A percentile compares a stretch with the other conserved stretches of the same genome.
These are phyloP conservation scores for Fusarium nurragi DNA, from an alignment of 2,329 filamentous ascomycete species.

Conservation along the genomic window DNA sequence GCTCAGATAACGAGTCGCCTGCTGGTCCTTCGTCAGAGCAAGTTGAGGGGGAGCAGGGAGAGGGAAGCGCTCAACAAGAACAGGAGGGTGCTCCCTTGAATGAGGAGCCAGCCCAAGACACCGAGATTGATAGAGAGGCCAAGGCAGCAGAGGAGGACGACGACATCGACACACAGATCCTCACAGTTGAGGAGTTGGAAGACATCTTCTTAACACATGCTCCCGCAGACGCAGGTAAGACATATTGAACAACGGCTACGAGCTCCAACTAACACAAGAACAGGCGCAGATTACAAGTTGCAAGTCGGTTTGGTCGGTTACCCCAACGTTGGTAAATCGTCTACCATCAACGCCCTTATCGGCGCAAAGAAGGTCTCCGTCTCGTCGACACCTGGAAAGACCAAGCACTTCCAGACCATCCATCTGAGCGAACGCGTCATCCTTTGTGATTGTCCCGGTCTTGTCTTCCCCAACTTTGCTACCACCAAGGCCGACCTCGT, in stretches of 20 bases:
- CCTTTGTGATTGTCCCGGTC: slow-evolving; percentile 96
- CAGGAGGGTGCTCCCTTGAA: slow-evolving; percentile 37
- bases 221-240: slow-evolving; percentile 62
- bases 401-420: slow-evolving; percentile 99
- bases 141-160: slow-evolving; percentile 33
- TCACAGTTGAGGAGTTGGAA: slow-evolving; percentile 94
- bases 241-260: not conserved
- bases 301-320: slow-evolving; percentile 96
- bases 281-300: slow-evolving; percentile 70
- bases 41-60: slow-evolving; percentile 42
- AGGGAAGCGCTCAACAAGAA: slow-evolving; percentile 37
- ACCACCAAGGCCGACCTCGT: slow-evolving; percentile 96
- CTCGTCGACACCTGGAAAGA: slow-evolving; percentile 96
- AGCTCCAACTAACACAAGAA: slow-evolving; percentile 17
- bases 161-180: slow-evolving; percentile 76
- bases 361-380: slow-evolving; percentile 99
- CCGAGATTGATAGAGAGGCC: slow-evolving; percentile 29
- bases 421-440: slow-evolving; percentile 90
- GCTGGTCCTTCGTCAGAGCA: slow-evolving; percentile 38
- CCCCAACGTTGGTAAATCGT: slow-evolving; percentile 98
- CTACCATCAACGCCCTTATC: slow-evolving; percentile 98
- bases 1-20: slow-evolving; percentile 53
- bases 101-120: slow-evolving; percentile 48
- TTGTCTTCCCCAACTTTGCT: slow-evolving; percentile 98
- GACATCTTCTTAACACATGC: slow-evolving; percentile 82